Percentiles rank a stretch among this genome's conserved stretches.
phyloP scores from a whole-genome alignment of 306 rosid genomes.

The Nissolia schottii region DNA sequence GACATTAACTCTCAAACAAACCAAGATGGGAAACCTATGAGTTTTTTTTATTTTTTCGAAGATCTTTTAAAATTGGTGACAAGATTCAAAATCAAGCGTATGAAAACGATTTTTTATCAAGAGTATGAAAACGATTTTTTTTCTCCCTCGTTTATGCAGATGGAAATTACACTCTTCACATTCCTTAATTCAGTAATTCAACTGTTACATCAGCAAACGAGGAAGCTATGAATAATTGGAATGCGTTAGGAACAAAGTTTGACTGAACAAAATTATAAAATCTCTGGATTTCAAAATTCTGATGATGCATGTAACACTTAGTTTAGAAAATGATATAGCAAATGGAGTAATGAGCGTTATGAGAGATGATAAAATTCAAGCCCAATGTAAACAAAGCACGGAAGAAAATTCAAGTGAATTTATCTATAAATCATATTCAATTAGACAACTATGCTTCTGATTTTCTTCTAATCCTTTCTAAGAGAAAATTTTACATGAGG shows the following conservation, averaged over 20 bases:
- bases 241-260: not conserved
- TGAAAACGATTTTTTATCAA: too few species aligned
- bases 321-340: not conserved
- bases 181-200: not conserved
- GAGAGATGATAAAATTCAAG: too few species aligned
- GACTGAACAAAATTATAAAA: not conserved
- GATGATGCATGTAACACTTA: not conserved
- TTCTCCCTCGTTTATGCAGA: not conserved
- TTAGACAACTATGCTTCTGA: not conserved
- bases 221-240: not conserved
- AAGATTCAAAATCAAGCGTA: not conserved
- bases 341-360: not conserved
- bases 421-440: not conserved
- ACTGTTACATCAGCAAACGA: not conserved
- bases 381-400: too few species aligned
- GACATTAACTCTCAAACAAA: constrained; percentile 21
- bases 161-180: not conserved
- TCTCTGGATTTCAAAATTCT: not conserved
- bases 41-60: not conserved
- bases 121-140: not conserved
- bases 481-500: not conserved
- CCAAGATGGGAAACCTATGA: not conserved
- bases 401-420: not conserved
- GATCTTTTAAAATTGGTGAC: not conserved
- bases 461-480: not conserved